A percentile compares a stretch with the other conserved stretches of the same genome.
Evolutionary conservation across 1,139 yeast species (phyloP).

Genomic region (Yamadazyma spencermartinsiae): DNA sequence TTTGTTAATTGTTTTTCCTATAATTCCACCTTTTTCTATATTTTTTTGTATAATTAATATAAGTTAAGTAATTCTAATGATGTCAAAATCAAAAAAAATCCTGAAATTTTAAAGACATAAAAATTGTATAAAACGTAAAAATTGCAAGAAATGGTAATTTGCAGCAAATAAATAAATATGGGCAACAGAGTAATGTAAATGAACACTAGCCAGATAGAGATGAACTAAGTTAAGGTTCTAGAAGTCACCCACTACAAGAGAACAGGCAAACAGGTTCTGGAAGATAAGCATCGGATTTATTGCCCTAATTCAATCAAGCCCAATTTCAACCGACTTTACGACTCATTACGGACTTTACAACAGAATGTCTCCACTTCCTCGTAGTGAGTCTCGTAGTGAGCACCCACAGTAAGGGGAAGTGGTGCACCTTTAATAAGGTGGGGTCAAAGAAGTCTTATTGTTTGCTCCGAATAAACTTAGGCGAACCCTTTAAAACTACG

Average conservation of each 20-base stretch:
- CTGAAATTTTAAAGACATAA: too few species aligned
- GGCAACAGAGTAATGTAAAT: neutral
- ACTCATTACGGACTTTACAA: neutral
- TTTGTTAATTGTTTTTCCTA: neutral
- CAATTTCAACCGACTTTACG: neutral
- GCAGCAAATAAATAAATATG: too few species aligned
- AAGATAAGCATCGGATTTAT: neutral
- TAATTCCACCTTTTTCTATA: neutral
- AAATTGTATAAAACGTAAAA: too few species aligned
- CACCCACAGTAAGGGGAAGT: too few species aligned
- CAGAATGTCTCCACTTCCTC: neutral
- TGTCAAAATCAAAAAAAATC: too few species aligned
- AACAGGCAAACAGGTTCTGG: too few species aligned
- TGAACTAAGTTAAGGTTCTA: neutral
- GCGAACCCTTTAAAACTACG: too few species aligned
- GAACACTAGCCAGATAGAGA: neutral
- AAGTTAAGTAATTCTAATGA: neutral
- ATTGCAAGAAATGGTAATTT: too few species aligned
- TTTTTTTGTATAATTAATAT: constrained; percentile 3
- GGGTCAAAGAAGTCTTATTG: neutral
- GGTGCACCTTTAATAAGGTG: too few species aligned
- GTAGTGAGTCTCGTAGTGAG: too few species aligned
- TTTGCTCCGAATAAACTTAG: too few species aligned
- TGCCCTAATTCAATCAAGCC: neutral
- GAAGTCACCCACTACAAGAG: too few species aligned